These are phyloP conservation scores for Casaregolazyma lundiana DNA, from an alignment of 1,139 yeast species.

Conservation along the genomic window DNA sequence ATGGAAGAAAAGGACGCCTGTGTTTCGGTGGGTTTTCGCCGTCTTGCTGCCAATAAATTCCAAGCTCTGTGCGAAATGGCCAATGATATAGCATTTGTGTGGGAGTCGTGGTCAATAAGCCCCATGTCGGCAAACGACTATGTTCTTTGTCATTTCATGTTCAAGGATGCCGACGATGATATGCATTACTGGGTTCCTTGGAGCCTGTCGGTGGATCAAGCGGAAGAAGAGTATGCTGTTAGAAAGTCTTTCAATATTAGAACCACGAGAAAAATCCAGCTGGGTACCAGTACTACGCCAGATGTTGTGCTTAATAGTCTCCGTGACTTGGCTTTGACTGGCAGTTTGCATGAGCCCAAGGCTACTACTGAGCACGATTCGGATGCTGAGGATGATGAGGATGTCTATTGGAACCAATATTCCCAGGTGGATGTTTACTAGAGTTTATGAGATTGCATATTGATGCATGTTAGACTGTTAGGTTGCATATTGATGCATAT, in stretches of 20 bases:
- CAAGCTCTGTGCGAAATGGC: conserved; percentile 21
- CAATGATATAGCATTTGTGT: conserved; percentile 23
- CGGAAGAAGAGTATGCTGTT: conserved; percentile 4
- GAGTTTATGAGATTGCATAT: neutral
- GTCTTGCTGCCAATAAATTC: conserved; percentile 20
- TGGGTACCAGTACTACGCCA: neutral
- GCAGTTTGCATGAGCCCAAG: neutral
- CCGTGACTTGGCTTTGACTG: neutral
- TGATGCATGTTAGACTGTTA: too few relatives aligned
- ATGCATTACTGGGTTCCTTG: conserved; percentile 28
- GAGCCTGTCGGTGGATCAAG: neutral
- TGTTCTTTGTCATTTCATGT: conserved; percentile 19
- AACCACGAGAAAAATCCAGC: neutral
- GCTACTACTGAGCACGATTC: conserved; percentile 6
- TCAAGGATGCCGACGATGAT: conserved; percentile 27
- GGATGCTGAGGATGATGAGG: conserved; percentile 10
- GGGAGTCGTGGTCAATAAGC: conserved; percentile 26
- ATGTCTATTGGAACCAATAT: conserved; percentile 11
- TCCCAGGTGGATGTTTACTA: conserved; percentile 11
- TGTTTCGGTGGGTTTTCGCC: conserved; percentile 13
- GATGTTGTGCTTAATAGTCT: neutral
- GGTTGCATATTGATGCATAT: too few relatives aligned
- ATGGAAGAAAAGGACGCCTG: neutral
- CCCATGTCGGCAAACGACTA: conserved; percentile 19
- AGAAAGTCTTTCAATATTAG: conserved; percentile 2